A percentile compares a stretch with the other conserved stretches of the same genome.
phyloP scores from a whole-genome alignment of 2,329 filamentous ascomycete species.

The Colletotrichum sp. region DNA sequence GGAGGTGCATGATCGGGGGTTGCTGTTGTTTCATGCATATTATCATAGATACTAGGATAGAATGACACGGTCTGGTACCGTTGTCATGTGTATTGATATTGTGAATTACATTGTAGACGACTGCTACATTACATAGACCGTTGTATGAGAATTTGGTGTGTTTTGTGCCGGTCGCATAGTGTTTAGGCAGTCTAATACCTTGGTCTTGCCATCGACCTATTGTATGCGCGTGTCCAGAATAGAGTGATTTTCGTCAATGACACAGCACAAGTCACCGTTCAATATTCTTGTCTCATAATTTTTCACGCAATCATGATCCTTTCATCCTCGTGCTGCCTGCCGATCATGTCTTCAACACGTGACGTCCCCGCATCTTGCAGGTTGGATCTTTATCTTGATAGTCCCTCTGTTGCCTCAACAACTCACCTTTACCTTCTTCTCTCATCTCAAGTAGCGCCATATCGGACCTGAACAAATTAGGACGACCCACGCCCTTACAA shows the following conservation, averaged over 20 bases:
- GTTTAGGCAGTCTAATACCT: too few relatives aligned
- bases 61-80: not conserved
- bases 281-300: not conserved
- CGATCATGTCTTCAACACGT: not conserved
- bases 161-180: not conserved
- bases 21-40: not conserved
- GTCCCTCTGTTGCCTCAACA: fast-evolving
- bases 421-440: too few relatives aligned
- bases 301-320: fast-evolving
- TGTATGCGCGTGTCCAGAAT: fast-evolving
- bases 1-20: not conserved
- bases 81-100: not conserved
- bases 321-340: too few relatives aligned
- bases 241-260: too few relatives aligned
- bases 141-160: fast-evolving
- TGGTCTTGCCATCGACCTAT: too few relatives aligned
- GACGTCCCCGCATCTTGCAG: not conserved
- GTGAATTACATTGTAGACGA: not conserved
- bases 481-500: not conserved
- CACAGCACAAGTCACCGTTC: too few relatives aligned
- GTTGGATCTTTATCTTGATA: not conserved
- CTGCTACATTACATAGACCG: fast-evolving
- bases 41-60: not conserved
- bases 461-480: too few relatives aligned
- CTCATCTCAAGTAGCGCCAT: too few relatives aligned